Percentiles rank a stretch among this genome's conserved stretches.
Conservation (phyloP, 805 yeast species). For the Cyberlindnera xylosilytica region DNA sequence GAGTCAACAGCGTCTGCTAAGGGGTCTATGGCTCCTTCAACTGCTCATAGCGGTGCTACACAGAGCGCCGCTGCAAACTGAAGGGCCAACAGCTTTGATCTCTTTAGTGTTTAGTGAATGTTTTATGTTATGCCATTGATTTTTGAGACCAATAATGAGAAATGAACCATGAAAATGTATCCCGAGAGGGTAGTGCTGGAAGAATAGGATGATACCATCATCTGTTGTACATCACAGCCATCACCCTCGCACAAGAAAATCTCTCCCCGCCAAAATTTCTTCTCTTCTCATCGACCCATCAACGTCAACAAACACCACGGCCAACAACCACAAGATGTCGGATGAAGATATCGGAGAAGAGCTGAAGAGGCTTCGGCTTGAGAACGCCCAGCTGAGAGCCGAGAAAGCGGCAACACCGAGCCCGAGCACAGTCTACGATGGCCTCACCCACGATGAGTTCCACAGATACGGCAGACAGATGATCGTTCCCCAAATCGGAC, state of each 20-base stretch:
- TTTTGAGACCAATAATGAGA: no score
- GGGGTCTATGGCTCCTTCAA: background rate
- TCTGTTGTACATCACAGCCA: no score
- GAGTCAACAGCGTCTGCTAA: background rate
- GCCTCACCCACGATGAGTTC: slow-evolving; percentile 59
- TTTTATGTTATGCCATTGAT: no score
- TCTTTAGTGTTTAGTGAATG: no score
- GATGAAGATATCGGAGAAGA: slow-evolving; percentile 5
- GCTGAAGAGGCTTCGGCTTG: slow-evolving; percentile 13
- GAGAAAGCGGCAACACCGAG: background rate
- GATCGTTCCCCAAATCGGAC: slow-evolving; percentile 73
- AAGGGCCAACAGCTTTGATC: no score
- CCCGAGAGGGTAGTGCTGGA: no score
- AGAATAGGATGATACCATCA: no score
- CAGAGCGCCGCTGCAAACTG: slow-evolving; percentile 2
- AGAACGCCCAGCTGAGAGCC: slow-evolving; percentile 12
- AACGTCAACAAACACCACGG: background rate
- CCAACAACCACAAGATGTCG: background rate
- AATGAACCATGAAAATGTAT: no score
- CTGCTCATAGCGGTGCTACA: slow-evolving; percentile 7
- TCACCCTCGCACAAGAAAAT: no score
- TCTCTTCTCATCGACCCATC: background rate
- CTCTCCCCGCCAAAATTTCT: background rate
- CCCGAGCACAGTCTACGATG: background rate
- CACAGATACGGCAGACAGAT: slow-evolving; percentile 89